Base-by-base conservation (phyloP, 352 stramenopile species). In the Thraustotheca clavata region DNA sequence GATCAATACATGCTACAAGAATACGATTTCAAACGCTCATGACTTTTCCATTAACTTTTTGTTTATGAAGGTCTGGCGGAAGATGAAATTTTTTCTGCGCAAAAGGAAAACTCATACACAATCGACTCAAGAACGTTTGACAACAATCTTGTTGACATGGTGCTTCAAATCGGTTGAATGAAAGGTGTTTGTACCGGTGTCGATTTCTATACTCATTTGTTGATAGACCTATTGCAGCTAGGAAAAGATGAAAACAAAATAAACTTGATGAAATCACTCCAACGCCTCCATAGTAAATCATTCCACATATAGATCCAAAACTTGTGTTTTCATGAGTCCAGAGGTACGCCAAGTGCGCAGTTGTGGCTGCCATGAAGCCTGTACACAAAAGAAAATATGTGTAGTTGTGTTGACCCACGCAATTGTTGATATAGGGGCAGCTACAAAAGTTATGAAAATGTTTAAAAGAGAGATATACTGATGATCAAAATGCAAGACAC, bases 351-450 rank as follows among this genome's bases (percentile, higher is more conserved):
- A 88, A 69, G 24, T 73, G 75, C 76, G 88, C 32, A 83, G 67
- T 9, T 81, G 69, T 71, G 16, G 88, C 3, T 4, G 69, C 38
- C 49, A 91, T 68, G 38, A 71, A 67, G 22, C 35, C 66, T 4
- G 88, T 70, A 49, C 90, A 94, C 5, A 74, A 68, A 38, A 91
- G 66, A 43, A 94, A 94, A 39, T 70, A 71, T 62, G 98, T 96
- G 75, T 99, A 97, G 76, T 99, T 99, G 68, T 91, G 84, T 46
- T 97, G 92, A 26, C 96, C 97, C 2, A 99, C 89, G 67, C 96
- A 99, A 75, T 99, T 99, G 79, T 99, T 98, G 9, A 99, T 87
- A 77, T 97, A 99, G 18, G 96, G 96, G 59, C 96, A 98, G 73
- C 83, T 88, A 71, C 40, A 50, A 46, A 3, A 67, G 16, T 60